Evolutionary conservation across 768 basidiomycete genomes (phyloP).

Genomic region (Tremella mesenterica): DNA sequence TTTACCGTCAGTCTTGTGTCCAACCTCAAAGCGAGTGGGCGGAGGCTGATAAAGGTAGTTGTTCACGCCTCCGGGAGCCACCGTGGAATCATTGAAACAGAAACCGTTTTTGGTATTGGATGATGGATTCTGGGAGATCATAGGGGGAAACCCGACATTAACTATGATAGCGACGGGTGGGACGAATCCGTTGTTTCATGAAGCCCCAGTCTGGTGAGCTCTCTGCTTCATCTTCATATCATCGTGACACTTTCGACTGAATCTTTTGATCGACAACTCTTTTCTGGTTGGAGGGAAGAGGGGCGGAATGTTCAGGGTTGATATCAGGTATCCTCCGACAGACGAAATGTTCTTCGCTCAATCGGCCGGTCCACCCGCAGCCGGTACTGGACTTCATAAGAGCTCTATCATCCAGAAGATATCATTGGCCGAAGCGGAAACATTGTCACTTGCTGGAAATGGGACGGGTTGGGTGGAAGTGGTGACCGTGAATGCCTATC

Average conservation of each 20-base stretch:
- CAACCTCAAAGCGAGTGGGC: slow-evolving; percentile 53
- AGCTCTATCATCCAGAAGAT: slow-evolving; percentile 61
- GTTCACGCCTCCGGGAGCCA: slow-evolving; percentile 55
- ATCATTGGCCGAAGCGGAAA: slow-evolving; percentile 53
- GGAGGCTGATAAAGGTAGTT: slow-evolving; percentile 52
- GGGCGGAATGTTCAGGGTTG: too few species aligned
- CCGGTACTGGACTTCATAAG: slow-evolving; percentile 57
- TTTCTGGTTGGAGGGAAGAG: too few species aligned
- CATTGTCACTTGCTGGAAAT: background rate
- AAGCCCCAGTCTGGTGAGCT: slow-evolving; percentile 49
- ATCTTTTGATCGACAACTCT: too few species aligned
- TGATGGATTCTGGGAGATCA: slow-evolving; percentile 53
- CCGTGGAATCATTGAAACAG: slow-evolving; percentile 49
- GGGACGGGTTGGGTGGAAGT: slow-evolving; percentile 43
- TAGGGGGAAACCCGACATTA: slow-evolving; percentile 56
- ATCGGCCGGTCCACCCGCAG: slow-evolving; percentile 59
- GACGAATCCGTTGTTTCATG: slow-evolving; percentile 66
- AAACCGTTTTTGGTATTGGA: slow-evolving; percentile 53
- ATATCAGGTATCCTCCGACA: slow-evolving; percentile 51
- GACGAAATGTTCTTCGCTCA: slow-evolving; percentile 66
- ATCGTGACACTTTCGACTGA: background rate
- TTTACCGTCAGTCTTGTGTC: slow-evolving; percentile 12
- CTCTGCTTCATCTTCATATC: background rate
- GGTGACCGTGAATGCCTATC: slow-evolving; percentile 8
- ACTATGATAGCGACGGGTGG: slow-evolving; percentile 56